Conservation (phyloP, 257 asterid species). For the Striga asiatica region DNA sequence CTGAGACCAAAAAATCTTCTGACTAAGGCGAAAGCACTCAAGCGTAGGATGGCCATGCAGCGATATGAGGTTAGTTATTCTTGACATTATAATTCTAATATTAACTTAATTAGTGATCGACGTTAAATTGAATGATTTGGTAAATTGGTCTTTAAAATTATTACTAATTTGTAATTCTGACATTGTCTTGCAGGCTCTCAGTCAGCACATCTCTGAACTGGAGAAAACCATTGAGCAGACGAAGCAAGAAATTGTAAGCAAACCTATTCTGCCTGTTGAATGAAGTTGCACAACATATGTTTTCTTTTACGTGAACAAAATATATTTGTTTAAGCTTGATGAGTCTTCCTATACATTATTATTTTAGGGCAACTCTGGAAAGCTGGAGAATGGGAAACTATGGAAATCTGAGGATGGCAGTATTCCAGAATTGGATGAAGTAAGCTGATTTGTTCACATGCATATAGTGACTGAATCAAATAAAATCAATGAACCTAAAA, state of each 20-base stretch:
- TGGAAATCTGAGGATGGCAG: constrained; percentile 24
- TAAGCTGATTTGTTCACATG: constrained; percentile 23
- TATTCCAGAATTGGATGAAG: constrained; percentile 35
- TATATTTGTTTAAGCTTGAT: not conserved
- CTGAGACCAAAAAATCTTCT: constrained; percentile 95
- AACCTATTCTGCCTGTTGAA: constrained; percentile 7
- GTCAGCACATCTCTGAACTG: constrained; percentile 86
- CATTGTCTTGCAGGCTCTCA: constrained; percentile 60
- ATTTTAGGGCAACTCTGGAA: constrained; percentile 43
- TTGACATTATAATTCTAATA: constrained; percentile 14
- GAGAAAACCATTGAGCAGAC: constrained; percentile 69
- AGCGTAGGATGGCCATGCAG: constrained; percentile 93
- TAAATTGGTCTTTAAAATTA: not conserved
- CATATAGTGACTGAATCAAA: no score
- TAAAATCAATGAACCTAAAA: no score
- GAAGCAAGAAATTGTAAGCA: constrained; percentile 61
- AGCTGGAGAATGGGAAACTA: constrained; percentile 20
- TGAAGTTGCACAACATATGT: not conserved
- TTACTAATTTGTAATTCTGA: constrained; percentile 16
- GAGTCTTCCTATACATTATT: not conserved
- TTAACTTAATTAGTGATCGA: constrained; percentile 2
- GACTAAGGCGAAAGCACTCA: constrained; percentile 94
- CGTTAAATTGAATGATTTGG: not conserved
- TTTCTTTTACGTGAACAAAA: not conserved
- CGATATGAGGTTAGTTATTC: constrained; percentile 66